Evolutionary conservation across 176 grass and related monocot species (phyloP).

Genomic region (Chloris gayana): DNA sequence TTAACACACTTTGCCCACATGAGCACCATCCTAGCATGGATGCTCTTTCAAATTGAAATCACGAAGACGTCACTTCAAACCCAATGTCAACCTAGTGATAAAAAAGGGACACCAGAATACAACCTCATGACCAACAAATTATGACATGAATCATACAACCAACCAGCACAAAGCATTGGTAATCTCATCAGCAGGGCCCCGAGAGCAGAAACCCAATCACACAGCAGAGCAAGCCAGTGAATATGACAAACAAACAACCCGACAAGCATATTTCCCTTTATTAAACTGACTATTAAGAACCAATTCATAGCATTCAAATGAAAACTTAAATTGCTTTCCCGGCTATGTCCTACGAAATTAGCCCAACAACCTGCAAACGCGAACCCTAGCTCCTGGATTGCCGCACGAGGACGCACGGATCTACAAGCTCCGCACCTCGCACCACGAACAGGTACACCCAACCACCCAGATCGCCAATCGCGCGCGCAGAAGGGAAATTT

Average conservation of each 20-base stretch:
- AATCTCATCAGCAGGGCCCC: not conserved
- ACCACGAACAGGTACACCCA: not conserved
- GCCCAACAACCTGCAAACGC: not conserved
- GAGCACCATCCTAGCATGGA: not conserved
- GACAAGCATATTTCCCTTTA: not conserved
- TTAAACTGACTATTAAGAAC: not conserved
- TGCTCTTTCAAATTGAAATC: constrained; percentile 20
- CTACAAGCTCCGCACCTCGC: constrained; percentile 9
- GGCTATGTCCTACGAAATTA: not conserved
- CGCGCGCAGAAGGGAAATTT: not conserved
- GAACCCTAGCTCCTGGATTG: constrained; percentile 30
- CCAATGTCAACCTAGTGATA: not conserved
- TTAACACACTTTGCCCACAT: not conserved
- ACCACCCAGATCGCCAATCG: not conserved
- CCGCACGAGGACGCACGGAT: constrained; percentile 4
- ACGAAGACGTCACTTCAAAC: not conserved
- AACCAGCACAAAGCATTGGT: not conserved
- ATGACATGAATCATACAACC: not conserved
- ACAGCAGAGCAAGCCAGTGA: not conserved
- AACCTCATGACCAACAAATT: not conserved
- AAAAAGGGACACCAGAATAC: not conserved
- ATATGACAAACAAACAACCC: not conserved
- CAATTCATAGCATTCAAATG: not conserved
- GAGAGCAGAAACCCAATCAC: not conserved
- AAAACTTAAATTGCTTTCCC: not conserved